phyloP scores from a whole-genome alignment of 2,329 filamentous ascomycete species.

The Blumeriella jaapii region DNA sequence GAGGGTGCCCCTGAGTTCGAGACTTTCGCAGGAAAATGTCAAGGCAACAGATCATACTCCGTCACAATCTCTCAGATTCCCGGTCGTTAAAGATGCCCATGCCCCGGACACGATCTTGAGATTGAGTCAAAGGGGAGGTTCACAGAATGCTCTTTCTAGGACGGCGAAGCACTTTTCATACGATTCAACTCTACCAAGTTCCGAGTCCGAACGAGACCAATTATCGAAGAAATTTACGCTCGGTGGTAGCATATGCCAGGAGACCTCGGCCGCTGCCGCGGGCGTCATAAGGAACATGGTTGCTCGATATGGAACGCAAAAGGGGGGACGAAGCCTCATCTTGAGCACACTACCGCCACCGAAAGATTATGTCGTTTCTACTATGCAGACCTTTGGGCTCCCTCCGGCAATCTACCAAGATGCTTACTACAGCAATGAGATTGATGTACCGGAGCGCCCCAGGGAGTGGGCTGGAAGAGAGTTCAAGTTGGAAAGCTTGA shows the following conservation, averaged over 20 bases:
- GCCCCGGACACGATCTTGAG: conserved; percentile 51
- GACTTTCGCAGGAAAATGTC: conserved; percentile 29
- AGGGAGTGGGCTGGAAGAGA: conserved; percentile 83
- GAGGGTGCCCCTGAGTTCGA: conserved; percentile 16
- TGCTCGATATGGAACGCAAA: conserved; percentile 4
- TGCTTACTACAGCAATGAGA: conserved; percentile 73
- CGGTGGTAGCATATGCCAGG: background rate
- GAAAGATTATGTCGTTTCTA: conserved; percentile 37
- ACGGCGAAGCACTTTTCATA: conserved; percentile 32
- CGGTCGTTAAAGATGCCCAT: conserved; percentile 66
- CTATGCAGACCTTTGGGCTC: conserved; percentile 43
- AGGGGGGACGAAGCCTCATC: conserved; percentile 26
- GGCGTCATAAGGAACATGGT: conserved; percentile 11
- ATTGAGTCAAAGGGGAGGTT: conserved; percentile 52
- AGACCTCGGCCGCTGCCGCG: conserved; percentile 4
- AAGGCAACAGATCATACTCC: conserved; percentile 26
- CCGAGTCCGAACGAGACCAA: background rate
- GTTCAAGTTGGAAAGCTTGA: conserved; percentile 65
- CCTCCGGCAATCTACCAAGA: conserved; percentile 71
- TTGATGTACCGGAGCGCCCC: conserved; percentile 64
- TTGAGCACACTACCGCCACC: conserved; percentile 31
- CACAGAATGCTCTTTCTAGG: conserved; percentile 35
- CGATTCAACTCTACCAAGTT: conserved; percentile 14
- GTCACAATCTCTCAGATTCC: conserved; percentile 47
- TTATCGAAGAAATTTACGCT: background rate